Evolutionary conservation across 75 land plant species (phyloP).

Genomic region (Selaginella moellendorffii): DNA sequence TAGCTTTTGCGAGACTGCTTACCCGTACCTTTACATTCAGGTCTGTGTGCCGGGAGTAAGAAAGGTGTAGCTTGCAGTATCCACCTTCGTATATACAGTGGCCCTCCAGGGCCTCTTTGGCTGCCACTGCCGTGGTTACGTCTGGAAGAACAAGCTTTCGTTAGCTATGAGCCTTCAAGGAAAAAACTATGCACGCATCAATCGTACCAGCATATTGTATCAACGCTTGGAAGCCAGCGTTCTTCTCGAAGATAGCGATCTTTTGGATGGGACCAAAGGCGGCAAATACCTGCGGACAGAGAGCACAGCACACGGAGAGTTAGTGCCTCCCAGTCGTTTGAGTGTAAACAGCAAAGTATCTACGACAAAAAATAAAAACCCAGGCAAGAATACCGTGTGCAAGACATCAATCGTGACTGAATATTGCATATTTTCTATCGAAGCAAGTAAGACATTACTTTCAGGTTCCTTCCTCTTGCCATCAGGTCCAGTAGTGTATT

Average conservation of each 20-base stretch:
- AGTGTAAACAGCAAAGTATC: neutral
- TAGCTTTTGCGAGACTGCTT: conserved; percentile 10
- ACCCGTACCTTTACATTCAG: conserved; percentile 55
- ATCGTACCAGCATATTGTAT: conserved; percentile 66
- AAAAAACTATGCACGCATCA: neutral
- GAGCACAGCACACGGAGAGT: conserved; percentile 6
- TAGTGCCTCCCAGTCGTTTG: conserved; percentile 19
- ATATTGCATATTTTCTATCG: conserved; percentile 86
- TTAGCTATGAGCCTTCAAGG: too few species aligned
- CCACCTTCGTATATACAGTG: conserved; percentile 89
- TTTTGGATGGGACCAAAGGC: conserved; percentile 83
- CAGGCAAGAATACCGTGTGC: conserved; percentile 37
- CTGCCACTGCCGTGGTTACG: conserved; percentile 49
- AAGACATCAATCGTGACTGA: conserved; percentile 80
- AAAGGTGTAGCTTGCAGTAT: conserved; percentile 65
- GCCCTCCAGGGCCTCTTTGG: conserved; percentile 69
- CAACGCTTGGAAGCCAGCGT: conserved; percentile 80
- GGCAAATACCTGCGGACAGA: conserved; percentile 46
- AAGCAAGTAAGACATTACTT: conserved; percentile 81
- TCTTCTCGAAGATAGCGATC: conserved; percentile 89
- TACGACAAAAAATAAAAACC: conserved; percentile 15
- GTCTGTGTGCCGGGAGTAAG: conserved; percentile 77
- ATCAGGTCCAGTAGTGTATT: conserved; percentile 61
- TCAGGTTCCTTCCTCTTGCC: conserved; percentile 74
- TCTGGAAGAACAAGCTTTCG: too few species aligned